phyloP scores from a whole-genome alignment of 1,139 yeast genomes.

The Sugiyamaella paludigena region DNA sequence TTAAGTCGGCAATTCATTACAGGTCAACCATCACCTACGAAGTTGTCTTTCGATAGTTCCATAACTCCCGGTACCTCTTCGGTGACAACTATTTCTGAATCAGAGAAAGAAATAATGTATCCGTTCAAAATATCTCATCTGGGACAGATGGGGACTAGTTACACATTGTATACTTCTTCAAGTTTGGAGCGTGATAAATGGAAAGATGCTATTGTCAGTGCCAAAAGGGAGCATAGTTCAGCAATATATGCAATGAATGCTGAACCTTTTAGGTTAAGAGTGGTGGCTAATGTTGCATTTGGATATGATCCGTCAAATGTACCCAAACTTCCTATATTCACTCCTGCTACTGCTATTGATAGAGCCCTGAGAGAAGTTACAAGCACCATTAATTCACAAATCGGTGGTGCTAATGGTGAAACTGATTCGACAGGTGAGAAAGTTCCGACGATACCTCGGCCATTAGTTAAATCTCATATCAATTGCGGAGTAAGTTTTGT shows the following conservation, averaged over 20 bases:
- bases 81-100: conserved; percentile 24
- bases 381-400: background rate
- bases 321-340: conserved; percentile 61
- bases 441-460: conserved; percentile 25
- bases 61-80: conserved; percentile 4
- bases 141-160: conserved; percentile 51
- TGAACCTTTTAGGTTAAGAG: conserved; percentile 50
- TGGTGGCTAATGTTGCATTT: conserved; percentile 60
- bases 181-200: conserved; percentile 58
- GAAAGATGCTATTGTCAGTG: conserved; percentile 54
- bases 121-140: conserved; percentile 51
- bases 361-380: conserved; percentile 39
- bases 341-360: conserved; percentile 63
- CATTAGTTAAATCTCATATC: conserved; percentile 33
- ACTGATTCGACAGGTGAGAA: background rate
- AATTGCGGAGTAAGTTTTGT: conserved; percentile 37
- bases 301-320: conserved; percentile 53
- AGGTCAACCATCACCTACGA: conserved; percentile 13
- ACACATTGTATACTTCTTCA: conserved; percentile 56
- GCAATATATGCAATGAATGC: conserved; percentile 42
- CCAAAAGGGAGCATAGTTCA: conserved; percentile 53
- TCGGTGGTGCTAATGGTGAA: background rate
- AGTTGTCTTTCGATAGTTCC: conserved; percentile 11
- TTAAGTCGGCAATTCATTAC: conserved; percentile 16
- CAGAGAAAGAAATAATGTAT: conserved; percentile 33